Evolutionary conservation across 768 basidiomycete species (phyloP).

Genomic region (Boletus pseudo-olivaceus): DNA sequence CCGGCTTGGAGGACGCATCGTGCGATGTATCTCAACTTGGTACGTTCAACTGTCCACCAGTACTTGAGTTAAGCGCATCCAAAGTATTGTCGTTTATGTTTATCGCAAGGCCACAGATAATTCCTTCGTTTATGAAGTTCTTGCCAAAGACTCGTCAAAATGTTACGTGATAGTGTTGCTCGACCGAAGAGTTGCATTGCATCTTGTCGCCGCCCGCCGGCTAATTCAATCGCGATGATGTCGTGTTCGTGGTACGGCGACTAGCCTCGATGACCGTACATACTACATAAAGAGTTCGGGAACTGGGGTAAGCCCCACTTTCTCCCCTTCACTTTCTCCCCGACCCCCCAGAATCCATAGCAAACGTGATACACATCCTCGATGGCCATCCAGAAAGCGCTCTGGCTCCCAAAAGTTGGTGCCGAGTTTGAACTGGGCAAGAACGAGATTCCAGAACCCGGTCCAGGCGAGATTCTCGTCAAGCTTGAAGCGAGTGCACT

Average conservation of each 20-base stretch:
- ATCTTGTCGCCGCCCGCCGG: not conserved
- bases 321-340: too few relatives aligned
- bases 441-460: slow-evolving; percentile 32
- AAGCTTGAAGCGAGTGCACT: slow-evolving; percentile 38
- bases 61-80: too few relatives aligned
- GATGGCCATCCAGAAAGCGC: slow-evolving; percentile 7
- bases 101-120: too few relatives aligned
- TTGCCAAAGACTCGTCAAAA: too few relatives aligned
- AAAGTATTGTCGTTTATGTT: too few relatives aligned
- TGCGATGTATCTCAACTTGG: not conserved
- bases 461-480: slow-evolving; percentile 40
- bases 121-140: too few relatives aligned
- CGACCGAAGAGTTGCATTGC: too few relatives aligned
- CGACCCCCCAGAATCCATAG: not conserved
- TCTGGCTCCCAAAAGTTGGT: slow-evolving; percentile 13
- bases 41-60: not conserved
- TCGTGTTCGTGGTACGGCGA: not conserved
- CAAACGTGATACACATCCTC: not conserved
- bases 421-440: not conserved
- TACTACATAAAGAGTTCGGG: not conserved
- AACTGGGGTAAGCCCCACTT: not conserved
- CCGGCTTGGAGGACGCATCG: too few relatives aligned
- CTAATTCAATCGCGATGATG: not conserved
- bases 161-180: too few relatives aligned
- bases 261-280: not conserved